These are phyloP conservation scores for Psilocybe cyanescens DNA, from an alignment of 768 basidiomycete species.

Conservation along the genomic window DNA sequence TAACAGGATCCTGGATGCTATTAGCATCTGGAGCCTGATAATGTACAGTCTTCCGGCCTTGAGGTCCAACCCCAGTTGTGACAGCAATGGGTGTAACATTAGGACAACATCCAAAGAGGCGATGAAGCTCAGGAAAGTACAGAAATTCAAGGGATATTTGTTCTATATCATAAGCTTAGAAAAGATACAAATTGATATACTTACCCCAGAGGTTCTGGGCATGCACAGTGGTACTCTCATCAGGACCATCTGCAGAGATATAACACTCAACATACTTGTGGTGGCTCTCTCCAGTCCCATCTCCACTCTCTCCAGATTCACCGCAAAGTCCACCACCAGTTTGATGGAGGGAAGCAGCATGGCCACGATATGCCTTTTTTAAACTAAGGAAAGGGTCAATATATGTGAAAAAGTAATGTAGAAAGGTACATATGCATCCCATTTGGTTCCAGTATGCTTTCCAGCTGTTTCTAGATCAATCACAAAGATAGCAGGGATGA, in stretches of 20 bases:
- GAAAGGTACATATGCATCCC: too few species aligned
- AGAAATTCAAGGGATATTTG: slow-evolving; percentile 22
- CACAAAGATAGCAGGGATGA: too few species aligned
- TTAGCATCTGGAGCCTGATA: slow-evolving; percentile 17
- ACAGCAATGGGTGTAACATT: slow-evolving; percentile 29
- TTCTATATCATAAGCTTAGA: slow-evolving; percentile 10
- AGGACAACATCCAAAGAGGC: slow-evolving; percentile 20
- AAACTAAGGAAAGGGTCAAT: too few species aligned
- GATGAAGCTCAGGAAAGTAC: slow-evolving; percentile 24
- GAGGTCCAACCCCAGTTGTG: slow-evolving; percentile 30
- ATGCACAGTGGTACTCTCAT: slow-evolving; percentile 17
- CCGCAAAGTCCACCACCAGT: too few species aligned
- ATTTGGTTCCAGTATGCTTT: too few species aligned
- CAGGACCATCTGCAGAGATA: slow-evolving; percentile 19
- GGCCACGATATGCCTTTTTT: too few species aligned
- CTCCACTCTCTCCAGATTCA: too few species aligned
- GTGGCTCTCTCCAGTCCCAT: too few species aligned
- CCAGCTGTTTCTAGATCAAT: too few species aligned
- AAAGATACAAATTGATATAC: too few species aligned
- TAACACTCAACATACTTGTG: slow-evolving; percentile 11
- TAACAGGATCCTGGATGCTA: not conserved
- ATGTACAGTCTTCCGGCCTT: slow-evolving; percentile 20
- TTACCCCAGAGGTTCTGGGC: slow-evolving; percentile 30
- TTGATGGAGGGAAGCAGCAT: too few species aligned
- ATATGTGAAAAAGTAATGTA: too few species aligned